Evolutionary conservation across 352 stramenopile species (phyloP).

Genomic region (Phytopythium cucurbitacearum): DNA sequence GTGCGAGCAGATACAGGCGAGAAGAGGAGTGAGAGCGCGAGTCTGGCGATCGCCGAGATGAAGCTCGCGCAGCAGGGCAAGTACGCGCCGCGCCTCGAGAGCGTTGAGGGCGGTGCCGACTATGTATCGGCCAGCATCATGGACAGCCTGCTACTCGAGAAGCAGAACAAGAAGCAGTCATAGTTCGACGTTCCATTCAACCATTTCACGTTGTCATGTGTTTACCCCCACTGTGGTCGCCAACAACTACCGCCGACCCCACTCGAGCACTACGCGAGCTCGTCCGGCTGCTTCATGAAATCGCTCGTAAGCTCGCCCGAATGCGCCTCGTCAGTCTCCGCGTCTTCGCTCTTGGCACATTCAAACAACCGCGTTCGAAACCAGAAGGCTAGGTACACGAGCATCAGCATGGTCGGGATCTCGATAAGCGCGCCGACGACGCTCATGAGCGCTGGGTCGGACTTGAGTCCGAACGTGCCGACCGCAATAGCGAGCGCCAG

Average conservation of each 20-base stretch:
- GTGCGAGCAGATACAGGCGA: conserved; percentile 3
- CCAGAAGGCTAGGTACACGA: conserved; percentile 46
- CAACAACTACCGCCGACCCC: background rate
- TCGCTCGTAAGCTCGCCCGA: background rate
- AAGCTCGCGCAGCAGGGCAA: conserved; percentile 48
- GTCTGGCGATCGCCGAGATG: conserved; percentile 58
- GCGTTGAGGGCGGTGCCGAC: conserved; percentile 67
- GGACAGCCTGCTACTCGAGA: conserved; percentile 63
- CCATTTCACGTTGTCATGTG: too few relatives aligned
- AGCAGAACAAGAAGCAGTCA: conserved; percentile 6
- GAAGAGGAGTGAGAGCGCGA: conserved; percentile 34
- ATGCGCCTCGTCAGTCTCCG: background rate
- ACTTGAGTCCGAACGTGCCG: conserved; percentile 60
- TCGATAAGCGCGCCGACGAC: conserved; percentile 67
- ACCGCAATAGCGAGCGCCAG: conserved; percentile 60
- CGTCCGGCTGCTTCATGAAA: conserved; percentile 4
- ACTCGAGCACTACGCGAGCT: background rate
- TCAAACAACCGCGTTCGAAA: conserved; percentile 12
- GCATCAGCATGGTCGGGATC: conserved; percentile 67
- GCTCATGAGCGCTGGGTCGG: conserved; percentile 63
- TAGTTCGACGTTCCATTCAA: background rate
- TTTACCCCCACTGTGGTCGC: background rate
- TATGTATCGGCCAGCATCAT: conserved; percentile 81
- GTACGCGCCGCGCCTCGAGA: conserved; percentile 55
- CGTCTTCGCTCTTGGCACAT: background rate